Base-by-base conservation (phyloP, 2,329 filamentous ascomycete genomes). In the Ophiostoma australiae region DNA sequence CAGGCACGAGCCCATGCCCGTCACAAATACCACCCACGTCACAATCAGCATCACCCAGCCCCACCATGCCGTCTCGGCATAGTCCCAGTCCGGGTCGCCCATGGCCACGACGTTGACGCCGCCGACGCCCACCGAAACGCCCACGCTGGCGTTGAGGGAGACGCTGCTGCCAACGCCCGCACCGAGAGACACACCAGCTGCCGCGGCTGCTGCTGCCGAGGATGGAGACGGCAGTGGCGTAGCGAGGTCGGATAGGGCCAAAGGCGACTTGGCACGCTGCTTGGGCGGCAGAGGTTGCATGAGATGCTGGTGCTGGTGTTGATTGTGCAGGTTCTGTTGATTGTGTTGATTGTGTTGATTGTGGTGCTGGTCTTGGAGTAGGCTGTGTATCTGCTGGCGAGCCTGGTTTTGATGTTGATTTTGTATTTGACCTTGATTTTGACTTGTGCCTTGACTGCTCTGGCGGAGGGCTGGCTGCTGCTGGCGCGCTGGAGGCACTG, bases 21-120 rank as follows among this genome's bases (percentile, higher is more conserved):
- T 88, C 27, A 98, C 93, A 79, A 99, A 98, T 35, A 97, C 93
- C 65, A 96, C 82, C 95, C 96, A 99, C 0, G 96, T 99, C 67
- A 92, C 90, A 58, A 91, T 82, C 41, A 99, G 83, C 67, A 99
- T 90, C 8, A 97, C 90, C 93, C 94, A 99, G 0, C 95, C 95
- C 94, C 95, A 99, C 89, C 92, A 97, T 76, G 95, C 94, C 0
- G 95, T 99, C 81, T 97, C 94, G 61, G 90, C 88, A 78, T 98
- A 97, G 80, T 97, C 92, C 90, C 93, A 95, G 72, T 90, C 89
- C 13, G 81, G 79, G 72, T 83, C 89, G 68, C 37, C 67, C 31
- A 58, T 68, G 10, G 33, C 70, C 31, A 63, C 68, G 37, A 63
- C 71, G 80, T 78, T 17, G 80, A 76, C 11, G 82, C 80, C 8